These are phyloP conservation scores for Trichoderma semiorbis DNA, from an alignment of 2,329 filamentous ascomycete genomes.

Conservation along the genomic window DNA sequence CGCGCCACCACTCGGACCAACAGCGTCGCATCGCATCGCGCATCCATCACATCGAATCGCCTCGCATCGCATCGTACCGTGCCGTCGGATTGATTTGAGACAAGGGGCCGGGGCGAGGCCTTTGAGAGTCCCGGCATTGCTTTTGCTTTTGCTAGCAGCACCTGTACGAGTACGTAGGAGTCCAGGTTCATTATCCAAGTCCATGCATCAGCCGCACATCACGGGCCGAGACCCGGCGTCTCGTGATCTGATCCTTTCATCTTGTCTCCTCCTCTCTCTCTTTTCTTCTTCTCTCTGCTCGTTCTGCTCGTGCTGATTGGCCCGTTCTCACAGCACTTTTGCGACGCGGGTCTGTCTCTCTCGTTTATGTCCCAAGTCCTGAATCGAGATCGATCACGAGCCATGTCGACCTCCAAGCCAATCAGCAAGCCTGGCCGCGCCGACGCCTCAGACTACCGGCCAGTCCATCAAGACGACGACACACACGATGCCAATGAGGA, in stretches of 20 bases:
- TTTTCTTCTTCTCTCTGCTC: background rate
- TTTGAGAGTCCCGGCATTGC: background rate
- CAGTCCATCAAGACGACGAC: slow-evolving; percentile 34
- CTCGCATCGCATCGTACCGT: slow-evolving; percentile 3
- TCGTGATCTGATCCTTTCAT: slow-evolving; percentile 8
- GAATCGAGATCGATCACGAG: background rate
- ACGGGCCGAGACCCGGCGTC: background rate
- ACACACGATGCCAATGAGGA: slow-evolving; percentile 20
- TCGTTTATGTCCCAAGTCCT: background rate
- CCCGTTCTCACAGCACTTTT: background rate
- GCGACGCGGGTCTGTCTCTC: background rate
- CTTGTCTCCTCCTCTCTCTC: background rate
- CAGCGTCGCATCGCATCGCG: background rate
- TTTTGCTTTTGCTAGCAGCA: background rate
- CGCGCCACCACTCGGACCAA: background rate
- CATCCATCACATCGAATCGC: background rate
- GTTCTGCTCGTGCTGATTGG: background rate
- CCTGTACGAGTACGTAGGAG: background rate
- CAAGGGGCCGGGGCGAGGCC: background rate
- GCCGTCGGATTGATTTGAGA: background rate
- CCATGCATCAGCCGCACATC: slow-evolving; percentile 1
- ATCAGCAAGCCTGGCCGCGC: background rate
- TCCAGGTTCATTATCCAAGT: background rate
- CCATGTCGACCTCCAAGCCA: slow-evolving; percentile 7
- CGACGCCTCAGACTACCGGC: slow-evolving; percentile 29